Base-by-base conservation (phyloP, 441 rosid genomes). In the Geranium incanum region DNA sequence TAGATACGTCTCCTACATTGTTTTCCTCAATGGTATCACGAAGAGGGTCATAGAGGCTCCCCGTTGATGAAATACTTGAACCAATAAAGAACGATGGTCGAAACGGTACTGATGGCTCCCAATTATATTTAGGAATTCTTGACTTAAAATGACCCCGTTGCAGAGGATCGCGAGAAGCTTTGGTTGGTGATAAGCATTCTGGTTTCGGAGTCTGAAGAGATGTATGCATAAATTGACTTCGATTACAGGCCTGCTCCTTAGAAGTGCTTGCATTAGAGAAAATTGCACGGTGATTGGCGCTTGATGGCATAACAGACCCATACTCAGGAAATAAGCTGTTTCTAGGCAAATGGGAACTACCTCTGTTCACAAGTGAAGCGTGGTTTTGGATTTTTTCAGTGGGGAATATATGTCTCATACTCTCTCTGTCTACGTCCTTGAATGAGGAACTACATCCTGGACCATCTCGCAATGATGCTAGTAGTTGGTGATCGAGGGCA, bases 71-170 rank as follows among this genome's bases (percentile, higher is more conserved):
- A 75, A 76, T 76, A 70, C 66, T 78, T n/a, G 78, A 79, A 72
- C 85, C 78, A 66, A 89, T 77, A 59, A 81, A 68, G 75, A 89
- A 88, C 39, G 96, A 90, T 6, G 97, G 87, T 68, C 66, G 84
- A 79, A 95, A 95, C 60, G 97, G 96, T 50, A 86, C 80, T 43
- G 97, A 95, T 59, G 92, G 92, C 72, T 88, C 96, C 99, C 99
- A 95, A 76, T 88, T 87, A 80, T 84, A 78, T 65, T 88, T 83
- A 68, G 84, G 79, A 78, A 80, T 65, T 68, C 80, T 82, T 76
- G 73, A 75, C 74, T 75, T 81, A 70, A 77, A 65, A 57, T 86
- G 76, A 60, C 82, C 80, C 72, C 68, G 70, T 28, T 0, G 66
- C 72, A 57, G 65, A 6, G 75, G 79, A 74, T 75, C 79, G 52